phyloP scores from a whole-genome alignment of 805 yeast species.

The Yamadazyma kitorensis region DNA sequence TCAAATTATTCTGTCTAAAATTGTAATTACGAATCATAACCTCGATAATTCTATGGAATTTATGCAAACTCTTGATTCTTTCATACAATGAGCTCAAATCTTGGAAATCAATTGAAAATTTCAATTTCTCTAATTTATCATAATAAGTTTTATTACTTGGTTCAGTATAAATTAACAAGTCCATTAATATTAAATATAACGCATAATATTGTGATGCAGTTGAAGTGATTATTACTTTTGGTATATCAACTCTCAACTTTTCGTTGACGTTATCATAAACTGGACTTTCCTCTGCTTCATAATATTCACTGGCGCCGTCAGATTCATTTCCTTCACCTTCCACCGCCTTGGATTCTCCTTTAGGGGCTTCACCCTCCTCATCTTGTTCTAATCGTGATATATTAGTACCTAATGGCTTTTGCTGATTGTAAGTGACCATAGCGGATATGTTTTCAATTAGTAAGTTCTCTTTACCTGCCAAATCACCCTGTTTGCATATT shows the following conservation, averaged over 20 bases:
- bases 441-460: slow-evolving; percentile 65
- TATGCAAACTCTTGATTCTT: slow-evolving; percentile 49
- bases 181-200: slow-evolving; percentile 58
- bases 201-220: slow-evolving; percentile 74
- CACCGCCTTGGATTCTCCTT: too few species aligned
- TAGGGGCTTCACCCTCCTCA: slow-evolving; percentile 2
- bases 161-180: slow-evolving; percentile 68
- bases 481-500: slow-evolving; percentile 44
- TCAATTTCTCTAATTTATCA: slow-evolving; percentile 61
- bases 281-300: not conserved
- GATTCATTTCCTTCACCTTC: not conserved
- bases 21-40: slow-evolving; percentile 45
- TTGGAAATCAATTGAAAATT: slow-evolving; percentile 67
- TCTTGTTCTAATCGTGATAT: slow-evolving; percentile 2
- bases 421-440: slow-evolving; percentile 54
- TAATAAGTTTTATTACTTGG: slow-evolving; percentile 59
- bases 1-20: slow-evolving; percentile 47
- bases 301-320: slow-evolving; percentile 1
- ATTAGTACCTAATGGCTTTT: slow-evolving; percentile 25
- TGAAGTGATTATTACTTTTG: slow-evolving; percentile 62
- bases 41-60: slow-evolving; percentile 40
- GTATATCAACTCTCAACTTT: slow-evolving; percentile 61
- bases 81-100: slow-evolving; percentile 50
- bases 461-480: slow-evolving; percentile 45
- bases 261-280: slow-evolving; percentile 3